phyloP scores from a whole-genome alignment of 176 grass and related monocot genomes.

The Cymbopogon citratus region DNA sequence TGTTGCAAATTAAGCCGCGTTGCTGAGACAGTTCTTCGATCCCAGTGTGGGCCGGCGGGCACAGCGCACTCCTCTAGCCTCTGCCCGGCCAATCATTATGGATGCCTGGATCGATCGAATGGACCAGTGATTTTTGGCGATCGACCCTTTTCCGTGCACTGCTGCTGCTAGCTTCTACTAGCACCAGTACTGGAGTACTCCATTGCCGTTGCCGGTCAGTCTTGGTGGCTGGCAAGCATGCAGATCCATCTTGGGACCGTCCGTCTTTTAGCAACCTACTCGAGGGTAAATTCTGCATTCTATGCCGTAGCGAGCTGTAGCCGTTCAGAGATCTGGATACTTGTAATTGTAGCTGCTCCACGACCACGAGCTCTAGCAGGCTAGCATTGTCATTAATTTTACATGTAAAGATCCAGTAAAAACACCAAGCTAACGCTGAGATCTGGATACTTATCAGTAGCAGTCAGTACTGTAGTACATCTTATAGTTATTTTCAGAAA shows the following conservation, averaged over 20 bases:
- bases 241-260: slow-evolving; percentile 31
- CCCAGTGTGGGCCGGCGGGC: not conserved
- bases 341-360: not conserved
- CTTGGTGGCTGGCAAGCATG: slow-evolving; percentile 1
- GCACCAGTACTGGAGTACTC: no score
- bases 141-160: not conserved
- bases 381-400: no score
- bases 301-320: not conserved
- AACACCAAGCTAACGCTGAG: no score
- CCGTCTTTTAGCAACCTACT: slow-evolving; percentile 38
- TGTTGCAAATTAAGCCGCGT: no score
- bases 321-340: not conserved
- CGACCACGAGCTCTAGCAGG: not conserved
- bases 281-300: not conserved
- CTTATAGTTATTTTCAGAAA: no score
- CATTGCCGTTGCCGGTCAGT: not conserved
- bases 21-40: not conserved
- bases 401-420: no score
- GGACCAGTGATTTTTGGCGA: slow-evolving; percentile 29
- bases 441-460: no score
- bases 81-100: slow-evolving; percentile 42
- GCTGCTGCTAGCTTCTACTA: not conserved
- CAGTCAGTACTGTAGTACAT: no score
- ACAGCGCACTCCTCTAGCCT: not conserved
- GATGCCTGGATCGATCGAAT: slow-evolving; percentile 8